Base-by-base conservation (phyloP, 2,329 filamentous ascomycete species). In the Aspergillus sp. region DNA sequence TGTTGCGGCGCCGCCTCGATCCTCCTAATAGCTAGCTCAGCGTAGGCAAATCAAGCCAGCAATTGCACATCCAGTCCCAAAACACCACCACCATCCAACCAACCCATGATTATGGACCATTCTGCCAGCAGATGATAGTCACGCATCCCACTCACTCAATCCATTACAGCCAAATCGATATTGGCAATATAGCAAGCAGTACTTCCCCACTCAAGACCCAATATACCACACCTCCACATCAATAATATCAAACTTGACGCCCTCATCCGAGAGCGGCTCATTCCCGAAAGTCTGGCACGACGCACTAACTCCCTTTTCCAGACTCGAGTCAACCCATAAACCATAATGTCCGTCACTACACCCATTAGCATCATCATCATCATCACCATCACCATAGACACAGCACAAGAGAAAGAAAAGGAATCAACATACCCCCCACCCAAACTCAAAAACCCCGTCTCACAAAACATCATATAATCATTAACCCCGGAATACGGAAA, bases 401-500 rank as follows among this genome's bases (percentile, higher is more conserved):
- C 23, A 25, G 23, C 23, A 25, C 23, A 7, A 25, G 25, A 25
- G 7, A 8, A 28, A 28, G 25, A 9, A 8, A 8, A 28, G 25
- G 25, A 8, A 28, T 28, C 2, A 17, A 76, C 82, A 77, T 70
- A 87, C 79, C 86, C 91, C 58, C 92, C 94, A 10, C 95, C 95
- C 19, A 98, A 84, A 70, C 91, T 95, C 47, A 99, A 77, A 74
- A 91, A 98, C 23, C 88, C 86, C 3, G 87, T 82, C 78, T 98
- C 92, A 77, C 94, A 98, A 70, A 96, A 90, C 67, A 98, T 95
- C 81, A 94, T 92, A 74, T 96, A 99, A 76, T 98, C 95, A 75
- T 99, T 98, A 43, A 96, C 86, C 5, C 95, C 95, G 59, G 91
- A 96, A 72, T 97, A 98, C 0, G 94, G 93, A 70, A 98, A 99